phyloP scores from a whole-genome alignment of 2,329 filamentous ascomycete genomes.

The Monilinia aucupariae region DNA sequence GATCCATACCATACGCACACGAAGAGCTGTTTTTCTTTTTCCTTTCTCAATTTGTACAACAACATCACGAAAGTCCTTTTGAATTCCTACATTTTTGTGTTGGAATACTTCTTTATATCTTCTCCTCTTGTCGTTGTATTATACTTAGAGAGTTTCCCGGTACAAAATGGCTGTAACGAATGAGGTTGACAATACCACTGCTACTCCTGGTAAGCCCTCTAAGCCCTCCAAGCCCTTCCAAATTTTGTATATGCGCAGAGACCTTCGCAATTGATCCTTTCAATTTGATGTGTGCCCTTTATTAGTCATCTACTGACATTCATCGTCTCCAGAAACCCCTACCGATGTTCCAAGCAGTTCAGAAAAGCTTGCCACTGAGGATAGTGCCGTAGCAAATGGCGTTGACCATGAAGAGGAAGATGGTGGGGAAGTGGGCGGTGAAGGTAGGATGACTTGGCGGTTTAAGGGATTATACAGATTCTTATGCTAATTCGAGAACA shows the following conservation, averaged over 20 bases:
- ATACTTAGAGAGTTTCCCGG: constrained; percentile 8
- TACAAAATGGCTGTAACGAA: constrained; percentile 30
- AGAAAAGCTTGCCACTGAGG: constrained; percentile 13
- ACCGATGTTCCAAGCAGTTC: constrained; percentile 22
- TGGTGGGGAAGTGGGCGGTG: constrained; percentile 28
- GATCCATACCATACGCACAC: not conserved
- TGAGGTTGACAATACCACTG: constrained; percentile 28
- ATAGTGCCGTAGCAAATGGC: constrained; percentile 21
- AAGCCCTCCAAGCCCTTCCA: not conserved
- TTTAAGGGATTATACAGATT: constrained; percentile 4
- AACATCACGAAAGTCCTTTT: constrained; percentile 4
- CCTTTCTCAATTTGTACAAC: constrained; percentile 9
- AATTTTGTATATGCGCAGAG: not conserved
- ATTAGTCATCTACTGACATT: constrained; percentile 4
- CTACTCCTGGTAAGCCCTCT: constrained; percentile 29
- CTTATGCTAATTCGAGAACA: constrained; percentile 22
- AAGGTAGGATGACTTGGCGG: constrained; percentile 28
- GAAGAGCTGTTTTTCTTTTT: not conserved
- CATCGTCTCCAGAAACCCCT: constrained; percentile 21
- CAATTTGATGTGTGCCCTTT: not conserved
- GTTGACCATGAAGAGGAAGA: constrained; percentile 27
- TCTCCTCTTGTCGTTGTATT: constrained; percentile 14
- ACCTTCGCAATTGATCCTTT: not conserved
- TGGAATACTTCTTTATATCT: not conserved
- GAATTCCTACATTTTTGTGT: constrained; percentile 6